A percentile compares a stretch with the other conserved stretches of the same genome.
phyloP scores from a whole-genome alignment of 768 basidiomycete genomes.

The Mycena vitilis region DNA sequence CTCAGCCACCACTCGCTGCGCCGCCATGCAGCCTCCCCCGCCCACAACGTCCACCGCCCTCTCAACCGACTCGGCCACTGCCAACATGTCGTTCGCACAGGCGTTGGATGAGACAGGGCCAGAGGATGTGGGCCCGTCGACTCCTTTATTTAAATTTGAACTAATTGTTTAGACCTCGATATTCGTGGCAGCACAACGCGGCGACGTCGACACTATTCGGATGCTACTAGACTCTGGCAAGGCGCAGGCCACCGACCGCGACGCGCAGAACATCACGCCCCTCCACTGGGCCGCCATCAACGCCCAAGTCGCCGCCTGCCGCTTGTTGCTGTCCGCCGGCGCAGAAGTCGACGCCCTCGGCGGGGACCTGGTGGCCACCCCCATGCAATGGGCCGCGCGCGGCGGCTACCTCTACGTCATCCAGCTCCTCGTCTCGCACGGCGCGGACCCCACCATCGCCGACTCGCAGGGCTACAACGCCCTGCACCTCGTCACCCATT shows the following conservation, averaged over 20 bases:
- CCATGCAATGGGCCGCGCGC: conserved; percentile 98
- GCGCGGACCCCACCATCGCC: conserved; percentile 90
- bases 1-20: no score
- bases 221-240: conserved; percentile 77
- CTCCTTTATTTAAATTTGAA: neutral
- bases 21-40: conserved; percentile 25
- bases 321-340: conserved; percentile 89
- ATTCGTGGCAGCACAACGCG: conserved; percentile 89
- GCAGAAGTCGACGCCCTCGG: conserved; percentile 96
- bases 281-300: conserved; percentile 99
- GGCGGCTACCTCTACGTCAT: conserved; percentile 97
- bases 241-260: conserved; percentile 80
- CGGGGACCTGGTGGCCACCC: conserved; percentile 93
- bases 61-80: conserved; percentile 26
- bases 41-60: conserved; percentile 29
- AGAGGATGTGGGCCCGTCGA: conserved; percentile 29
- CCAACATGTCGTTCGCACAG: conserved; percentile 31
- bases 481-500: conserved; percentile 95
- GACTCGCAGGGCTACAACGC: conserved; percentile 98
- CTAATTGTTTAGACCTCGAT: conserved; percentile 63
- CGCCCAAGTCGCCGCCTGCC: conserved; percentile 90
- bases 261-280: conserved; percentile 92
- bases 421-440: conserved; percentile 88
- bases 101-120: conserved; percentile 29
- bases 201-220: conserved; percentile 75